These are phyloP conservation scores for Microbotryum intermedium DNA, from an alignment of 1,284 basidiomycete species.

Conservation along the genomic window DNA sequence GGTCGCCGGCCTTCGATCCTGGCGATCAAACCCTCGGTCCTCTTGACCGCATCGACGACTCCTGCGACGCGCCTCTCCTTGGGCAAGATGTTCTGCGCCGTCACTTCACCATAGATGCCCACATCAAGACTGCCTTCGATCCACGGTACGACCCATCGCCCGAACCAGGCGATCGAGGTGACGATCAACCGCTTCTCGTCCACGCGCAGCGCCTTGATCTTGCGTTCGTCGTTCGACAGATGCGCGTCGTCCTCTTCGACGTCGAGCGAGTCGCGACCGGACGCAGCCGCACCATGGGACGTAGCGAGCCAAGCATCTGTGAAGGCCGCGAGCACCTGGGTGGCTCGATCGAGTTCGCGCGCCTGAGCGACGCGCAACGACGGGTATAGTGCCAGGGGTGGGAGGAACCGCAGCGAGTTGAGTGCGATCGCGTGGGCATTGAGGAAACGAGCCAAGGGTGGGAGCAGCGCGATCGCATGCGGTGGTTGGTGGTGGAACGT, in stretches of 20 bases:
- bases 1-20: slow-evolving; percentile 14
- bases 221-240: slow-evolving; percentile 10
- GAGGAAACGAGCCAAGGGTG: slow-evolving; percentile 63
- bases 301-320: slow-evolving; percentile 24
- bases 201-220: slow-evolving; percentile 1
- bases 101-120: slow-evolving; percentile 29
- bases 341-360: slow-evolving; percentile 22
- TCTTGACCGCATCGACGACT: slow-evolving; percentile 5
- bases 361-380: slow-evolving; percentile 14
- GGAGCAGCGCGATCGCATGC: slow-evolving; percentile 59
- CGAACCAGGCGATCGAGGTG: slow-evolving; percentile 18
- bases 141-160: slow-evolving; percentile 30
- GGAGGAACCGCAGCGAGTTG: slow-evolving; percentile 72
- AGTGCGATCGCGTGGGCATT: slow-evolving; percentile 67
- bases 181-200: slow-evolving; percentile 18
- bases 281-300: not conserved
- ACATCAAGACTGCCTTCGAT: slow-evolving; percentile 16
- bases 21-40: slow-evolving; percentile 18
- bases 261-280: too few species aligned
- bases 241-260: not conserved
- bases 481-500: slow-evolving; percentile 47
- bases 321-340: slow-evolving; percentile 29
- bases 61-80: not conserved
- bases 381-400: slow-evolving; percentile 50
- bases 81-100: too few species aligned